Percentiles rank a stretch among this genome's conserved stretches.
Conservation (phyloP, 495 filamentous ascomycete species). For the Hyaloscypha bicolor region DNA sequence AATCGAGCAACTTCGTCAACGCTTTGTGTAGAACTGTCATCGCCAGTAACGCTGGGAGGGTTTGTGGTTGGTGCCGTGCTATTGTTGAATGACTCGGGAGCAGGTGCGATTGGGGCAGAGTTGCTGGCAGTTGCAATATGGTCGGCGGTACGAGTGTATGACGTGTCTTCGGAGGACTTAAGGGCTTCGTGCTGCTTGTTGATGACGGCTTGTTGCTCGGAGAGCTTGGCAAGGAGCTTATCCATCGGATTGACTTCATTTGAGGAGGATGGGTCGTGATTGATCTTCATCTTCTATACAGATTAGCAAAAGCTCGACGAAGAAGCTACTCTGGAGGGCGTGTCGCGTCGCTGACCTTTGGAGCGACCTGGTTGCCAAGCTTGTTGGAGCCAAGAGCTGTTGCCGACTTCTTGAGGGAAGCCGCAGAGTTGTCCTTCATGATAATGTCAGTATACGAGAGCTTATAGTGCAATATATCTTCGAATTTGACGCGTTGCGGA, state of each 20-base stretch:
- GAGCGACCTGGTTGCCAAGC: constrained; percentile 48
- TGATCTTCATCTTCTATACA: constrained; percentile 50
- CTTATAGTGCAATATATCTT: not conserved
- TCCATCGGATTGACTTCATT: constrained; percentile 52
- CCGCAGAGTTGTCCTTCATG: constrained; percentile 3
- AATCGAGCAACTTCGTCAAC: constrained; percentile 51
- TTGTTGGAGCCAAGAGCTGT: constrained; percentile 49
- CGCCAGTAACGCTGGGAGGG: constrained; percentile 45
- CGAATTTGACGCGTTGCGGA: not conserved
- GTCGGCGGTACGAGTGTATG: constrained; percentile 41
- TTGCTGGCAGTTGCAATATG: constrained; percentile 48
- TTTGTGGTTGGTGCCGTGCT: constrained; percentile 46
- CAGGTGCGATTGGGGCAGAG: constrained; percentile 60
- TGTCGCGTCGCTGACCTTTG: constrained; percentile 25
- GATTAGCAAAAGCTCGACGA: constrained; percentile 32
- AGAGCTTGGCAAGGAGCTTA: constrained; percentile 65
- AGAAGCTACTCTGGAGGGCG: not conserved
- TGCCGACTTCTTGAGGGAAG: constrained; percentile 40
- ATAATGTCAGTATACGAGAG: not conserved
- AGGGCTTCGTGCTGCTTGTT: constrained; percentile 55
- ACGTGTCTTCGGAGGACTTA: constrained; percentile 44
- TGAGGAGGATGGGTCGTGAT: constrained; percentile 38
- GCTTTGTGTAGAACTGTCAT: constrained; percentile 32
- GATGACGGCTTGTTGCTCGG: constrained; percentile 63
- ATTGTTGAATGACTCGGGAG: constrained; percentile 47